Percentiles rank a stretch among this genome's conserved stretches.
phyloP scores from a whole-genome alignment of 495 filamentous ascomycete species.

The Chaetomidium leptoderma region DNA sequence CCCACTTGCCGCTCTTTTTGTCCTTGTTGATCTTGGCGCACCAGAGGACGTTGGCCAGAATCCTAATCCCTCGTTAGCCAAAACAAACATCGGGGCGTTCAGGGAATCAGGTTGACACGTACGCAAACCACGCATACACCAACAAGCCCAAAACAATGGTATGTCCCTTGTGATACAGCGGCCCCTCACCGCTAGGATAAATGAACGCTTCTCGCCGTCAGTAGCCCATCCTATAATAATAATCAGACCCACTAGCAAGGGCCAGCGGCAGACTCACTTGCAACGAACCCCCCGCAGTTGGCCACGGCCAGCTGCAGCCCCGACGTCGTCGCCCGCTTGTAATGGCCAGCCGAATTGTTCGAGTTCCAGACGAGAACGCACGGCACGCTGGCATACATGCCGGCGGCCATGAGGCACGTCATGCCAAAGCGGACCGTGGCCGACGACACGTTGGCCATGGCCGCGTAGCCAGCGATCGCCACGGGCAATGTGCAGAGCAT shows the following conservation, averaged over 20 bases:
- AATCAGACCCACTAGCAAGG: too few species aligned
- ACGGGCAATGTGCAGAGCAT: constrained; percentile 44
- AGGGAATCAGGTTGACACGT: constrained; percentile 32
- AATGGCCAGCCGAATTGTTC: constrained; percentile 46
- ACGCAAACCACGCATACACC: constrained; percentile 63
- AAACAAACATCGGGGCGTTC: not conserved
- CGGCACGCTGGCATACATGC: constrained; percentile 75
- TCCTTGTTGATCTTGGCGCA: constrained; percentile 63
- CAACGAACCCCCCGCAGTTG: constrained; percentile 49
- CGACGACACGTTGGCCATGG: constrained; percentile 33
- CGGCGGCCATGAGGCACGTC: constrained; percentile 64
- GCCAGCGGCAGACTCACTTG: too few species aligned
- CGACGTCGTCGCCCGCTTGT: constrained; percentile 43
- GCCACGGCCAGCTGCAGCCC: constrained; percentile 47
- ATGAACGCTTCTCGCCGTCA: constrained; percentile 47
- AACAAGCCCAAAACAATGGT: constrained; percentile 56
- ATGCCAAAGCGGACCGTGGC: constrained; percentile 67
- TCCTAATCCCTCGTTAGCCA: constrained; percentile 37
- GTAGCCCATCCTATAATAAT: not conserved
- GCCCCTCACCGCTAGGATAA: constrained; percentile 51
- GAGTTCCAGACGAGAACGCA: constrained; percentile 68
- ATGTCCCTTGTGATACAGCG: constrained; percentile 51
- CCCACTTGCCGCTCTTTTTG: constrained; percentile 60
- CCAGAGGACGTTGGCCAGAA: constrained; percentile 60
- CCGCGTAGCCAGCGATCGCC: constrained; percentile 57